Evolutionary conservation across 2,329 filamentous ascomycete species (phyloP).

Genomic region (Talaromyces amestolkiae): DNA sequence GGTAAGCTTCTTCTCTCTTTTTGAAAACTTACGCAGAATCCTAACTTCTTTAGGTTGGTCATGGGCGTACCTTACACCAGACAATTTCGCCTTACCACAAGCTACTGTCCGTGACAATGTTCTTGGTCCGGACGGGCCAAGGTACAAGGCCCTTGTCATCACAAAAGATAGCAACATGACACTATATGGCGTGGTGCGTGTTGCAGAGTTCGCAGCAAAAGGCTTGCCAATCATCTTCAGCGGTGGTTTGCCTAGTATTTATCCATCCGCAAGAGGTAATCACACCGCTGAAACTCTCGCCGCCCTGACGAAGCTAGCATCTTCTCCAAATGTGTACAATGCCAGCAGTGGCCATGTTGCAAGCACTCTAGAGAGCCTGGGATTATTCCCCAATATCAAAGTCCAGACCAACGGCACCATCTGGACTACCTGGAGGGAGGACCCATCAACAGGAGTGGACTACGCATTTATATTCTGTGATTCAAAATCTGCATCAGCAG

Average conservation of each 20-base stretch:
- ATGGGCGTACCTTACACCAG: slow-evolving; percentile 48
- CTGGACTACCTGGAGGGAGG: slow-evolving; percentile 40
- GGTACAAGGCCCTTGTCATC: slow-evolving; percentile 47
- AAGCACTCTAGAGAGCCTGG: slow-evolving; percentile 29
- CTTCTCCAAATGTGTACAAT: slow-evolving; percentile 37
- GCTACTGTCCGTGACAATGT: slow-evolving; percentile 37
- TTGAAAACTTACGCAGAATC: no score
- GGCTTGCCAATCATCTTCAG: slow-evolving; percentile 47
- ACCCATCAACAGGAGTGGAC: slow-evolving; percentile 26
- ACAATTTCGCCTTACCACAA: slow-evolving; percentile 43
- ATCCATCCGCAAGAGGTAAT: no score
- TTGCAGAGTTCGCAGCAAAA: slow-evolving; percentile 36
- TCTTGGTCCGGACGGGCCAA: slow-evolving; percentile 41
- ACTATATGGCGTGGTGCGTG: slow-evolving; percentile 29
- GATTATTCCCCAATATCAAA: slow-evolving; percentile 33
- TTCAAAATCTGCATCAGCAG: slow-evolving; percentile 21
- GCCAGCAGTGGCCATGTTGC: slow-evolving; percentile 32
- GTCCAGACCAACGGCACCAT: slow-evolving; percentile 31
- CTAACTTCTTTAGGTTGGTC: slow-evolving; percentile 33
- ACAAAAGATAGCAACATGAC: slow-evolving; percentile 39
- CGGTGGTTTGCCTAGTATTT: slow-evolving; percentile 30
- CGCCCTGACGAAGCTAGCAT: slow-evolving; percentile 25
- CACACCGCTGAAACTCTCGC: no score
- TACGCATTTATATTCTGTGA: slow-evolving; percentile 47
- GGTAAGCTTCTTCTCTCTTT: slow-evolving; percentile 18